Conservation (phyloP, 1,284 basidiomycete genomes). For the Marasmius sp. region DNA sequence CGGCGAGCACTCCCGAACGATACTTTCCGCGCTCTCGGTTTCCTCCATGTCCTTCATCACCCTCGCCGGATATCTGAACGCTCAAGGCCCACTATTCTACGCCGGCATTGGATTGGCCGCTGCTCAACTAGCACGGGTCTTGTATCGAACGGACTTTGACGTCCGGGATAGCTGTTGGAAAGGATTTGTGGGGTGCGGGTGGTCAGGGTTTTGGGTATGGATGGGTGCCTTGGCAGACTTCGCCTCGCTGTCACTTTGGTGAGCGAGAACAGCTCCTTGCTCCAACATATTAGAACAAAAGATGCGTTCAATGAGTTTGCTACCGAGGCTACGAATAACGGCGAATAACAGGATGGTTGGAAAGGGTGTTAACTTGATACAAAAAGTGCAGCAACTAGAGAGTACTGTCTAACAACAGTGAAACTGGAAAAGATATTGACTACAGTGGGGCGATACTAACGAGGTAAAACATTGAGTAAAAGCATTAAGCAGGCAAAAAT, state of each 20-base stretch:
- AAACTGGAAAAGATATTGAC: background rate
- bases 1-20: constrained; percentile 71
- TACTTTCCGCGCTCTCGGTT: constrained; percentile 75
- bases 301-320: background rate
- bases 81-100: constrained; percentile 80
- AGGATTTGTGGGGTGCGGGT: constrained; percentile 88
- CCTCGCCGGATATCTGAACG: constrained; percentile 79
- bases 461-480: too few relatives aligned
- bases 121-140: constrained; percentile 79
- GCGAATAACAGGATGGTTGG: background rate
- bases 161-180: constrained; percentile 86
- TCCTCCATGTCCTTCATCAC: constrained; percentile 77
- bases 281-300: background rate
- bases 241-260: constrained; percentile 28
- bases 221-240: constrained; percentile 84
- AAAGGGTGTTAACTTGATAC: background rate
- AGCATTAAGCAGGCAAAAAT: too few relatives aligned
- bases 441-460: background rate
- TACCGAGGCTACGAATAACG: background rate
- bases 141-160: constrained; percentile 81
- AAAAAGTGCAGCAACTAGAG: background rate
- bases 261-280: background rate
- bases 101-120: constrained; percentile 74
- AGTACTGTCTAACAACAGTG: background rate
- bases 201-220: constrained; percentile 89